Percentiles rank a stretch among this genome's conserved stretches.
Conservation (phyloP, 2,329 filamentous ascomycete genomes). For the Colletotrichum salicis region DNA sequence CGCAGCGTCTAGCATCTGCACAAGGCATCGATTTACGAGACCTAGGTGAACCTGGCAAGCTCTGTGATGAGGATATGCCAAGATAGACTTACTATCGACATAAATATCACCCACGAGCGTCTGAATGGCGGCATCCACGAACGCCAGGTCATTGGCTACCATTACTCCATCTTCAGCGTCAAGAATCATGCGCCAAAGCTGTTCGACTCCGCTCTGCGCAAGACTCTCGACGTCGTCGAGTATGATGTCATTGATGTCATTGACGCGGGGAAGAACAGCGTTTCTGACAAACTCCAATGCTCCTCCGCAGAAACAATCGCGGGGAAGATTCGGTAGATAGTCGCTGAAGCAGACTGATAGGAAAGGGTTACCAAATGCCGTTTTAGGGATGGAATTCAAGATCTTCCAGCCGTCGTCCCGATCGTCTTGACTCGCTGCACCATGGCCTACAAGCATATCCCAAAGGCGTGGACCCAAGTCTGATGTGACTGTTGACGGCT, state of each 20-base stretch:
- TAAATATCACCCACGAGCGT: constrained; percentile 79
- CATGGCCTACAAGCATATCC: constrained; percentile 76
- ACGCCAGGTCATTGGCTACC: constrained; percentile 51
- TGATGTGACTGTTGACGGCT: constrained; percentile 69
- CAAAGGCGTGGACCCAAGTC: constrained; percentile 75
- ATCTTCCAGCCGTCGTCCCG: constrained; percentile 77
- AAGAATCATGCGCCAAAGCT: constrained; percentile 86
- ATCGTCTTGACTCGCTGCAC: constrained; percentile 68
- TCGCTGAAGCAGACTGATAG: constrained; percentile 62
- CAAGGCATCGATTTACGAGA: constrained; percentile 78
- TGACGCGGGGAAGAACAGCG: constrained; percentile 59
- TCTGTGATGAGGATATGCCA: constrained; percentile 58
- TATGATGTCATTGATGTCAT: constrained; percentile 54
- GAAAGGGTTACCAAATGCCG: constrained; percentile 64
- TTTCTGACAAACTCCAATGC: constrained; percentile 72
- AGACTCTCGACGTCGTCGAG: constrained; percentile 64
- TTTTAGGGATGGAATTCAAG: constrained; percentile 61
- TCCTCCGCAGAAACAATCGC: constrained; percentile 68
- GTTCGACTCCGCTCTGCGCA: constrained; percentile 68
- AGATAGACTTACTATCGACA: constrained; percentile 66
- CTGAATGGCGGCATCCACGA: constrained; percentile 67
- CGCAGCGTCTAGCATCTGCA: constrained; percentile 74
- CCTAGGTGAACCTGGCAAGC: constrained; percentile 72
- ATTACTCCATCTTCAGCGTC: constrained; percentile 73
- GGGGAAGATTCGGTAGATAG: constrained; percentile 67